Base-by-base conservation (phyloP, 2,329 filamentous ascomycete genomes). In the Passalora sequoiae region DNA sequence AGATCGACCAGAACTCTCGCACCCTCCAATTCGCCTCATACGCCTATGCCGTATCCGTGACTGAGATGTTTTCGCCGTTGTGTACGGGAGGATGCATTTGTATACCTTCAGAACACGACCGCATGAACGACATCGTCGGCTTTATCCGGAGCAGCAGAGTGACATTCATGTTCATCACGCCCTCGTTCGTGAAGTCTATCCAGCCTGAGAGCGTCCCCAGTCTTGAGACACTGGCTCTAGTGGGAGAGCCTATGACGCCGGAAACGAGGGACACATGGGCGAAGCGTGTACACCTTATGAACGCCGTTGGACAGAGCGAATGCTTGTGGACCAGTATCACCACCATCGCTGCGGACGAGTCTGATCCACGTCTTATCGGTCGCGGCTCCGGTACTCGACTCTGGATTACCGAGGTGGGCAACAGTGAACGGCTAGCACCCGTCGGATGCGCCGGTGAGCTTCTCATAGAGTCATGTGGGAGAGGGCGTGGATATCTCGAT, bases 401-500 rank as follows among this genome's bases (percentile, higher is more conserved):
- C 17, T 40, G 37, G 37, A 5, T 40, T 6, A 22, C 19, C 6
- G 17, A 30, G 20, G 6, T 7, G 16, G 15, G 25, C 5, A 20
- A 40, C 20, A n/a, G 16, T 6, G 19, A 31, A 8, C 15, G 29
- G 4, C 10, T 32, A 4, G 27, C 13, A 5, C 12, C 21, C 3
- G 55, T 72, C 6, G 73, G 72, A 6, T 64, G 64, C 15, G 59
- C 71, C 7, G 72, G 72, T 12, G 72, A 75, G 47, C 48, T 75
- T 39, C 51, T 72, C 0, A 45, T 75, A 2, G 69, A 72, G 50
- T 69, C 71, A 3, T 66, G 66, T 17, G 67, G 64, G 13, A 58
- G 74, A 10, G 68, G 62, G 1, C 62, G 62, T 6, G 71, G 66
- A 3, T 75, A 75, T 43, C 56, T 73, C 2, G 53, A 57, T 8